Evolutionary conservation across 495 filamentous ascomycete genomes (phyloP).

Genomic region (Xylaria telfairii): DNA sequence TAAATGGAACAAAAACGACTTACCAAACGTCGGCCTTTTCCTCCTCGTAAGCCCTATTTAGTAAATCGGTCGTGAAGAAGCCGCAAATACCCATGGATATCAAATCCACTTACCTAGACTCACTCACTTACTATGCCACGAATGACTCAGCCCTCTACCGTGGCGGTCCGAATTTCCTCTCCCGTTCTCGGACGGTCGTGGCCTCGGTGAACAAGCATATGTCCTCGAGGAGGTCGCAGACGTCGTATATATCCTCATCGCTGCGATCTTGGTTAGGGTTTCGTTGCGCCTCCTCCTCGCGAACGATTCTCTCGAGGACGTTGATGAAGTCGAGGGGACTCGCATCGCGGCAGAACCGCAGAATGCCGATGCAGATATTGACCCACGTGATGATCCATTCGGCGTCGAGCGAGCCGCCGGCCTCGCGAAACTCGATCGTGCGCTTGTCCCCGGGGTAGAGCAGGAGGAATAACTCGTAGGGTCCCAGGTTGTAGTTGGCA

Average conservation of each 20-base stretch:
- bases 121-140: neutral
- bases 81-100: neutral
- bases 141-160: constrained; percentile 1
- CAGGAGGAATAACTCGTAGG: constrained; percentile 12
- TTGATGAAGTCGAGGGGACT: constrained; percentile 2
- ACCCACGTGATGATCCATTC: constrained; percentile 40
- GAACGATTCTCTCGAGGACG: constrained; percentile 17
- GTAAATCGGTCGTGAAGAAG: neutral
- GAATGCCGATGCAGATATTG: constrained; percentile 38
- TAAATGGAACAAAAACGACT: neutral
- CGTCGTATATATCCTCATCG: constrained; percentile 29
- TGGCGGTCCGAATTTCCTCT: constrained; percentile 22
- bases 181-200: constrained; percentile 20
- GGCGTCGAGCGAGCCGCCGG: constrained; percentile 43
- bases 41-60: neutral
- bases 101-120: constrained; percentile 5
- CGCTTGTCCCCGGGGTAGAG: neutral
- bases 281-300: constrained; percentile 25
- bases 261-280: neutral
- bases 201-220: constrained; percentile 33
- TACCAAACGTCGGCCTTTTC: neutral
- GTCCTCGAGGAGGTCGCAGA: constrained; percentile 36
- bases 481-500: constrained; percentile 31
- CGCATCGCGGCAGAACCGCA: constrained; percentile 32
- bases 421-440: constrained; percentile 54